Percentiles rank a stretch among this genome's conserved stretches.
These are phyloP conservation scores for Calocybe gangraenosa DNA, from an alignment of 768 basidiomycete species.

Conservation along the genomic window DNA sequence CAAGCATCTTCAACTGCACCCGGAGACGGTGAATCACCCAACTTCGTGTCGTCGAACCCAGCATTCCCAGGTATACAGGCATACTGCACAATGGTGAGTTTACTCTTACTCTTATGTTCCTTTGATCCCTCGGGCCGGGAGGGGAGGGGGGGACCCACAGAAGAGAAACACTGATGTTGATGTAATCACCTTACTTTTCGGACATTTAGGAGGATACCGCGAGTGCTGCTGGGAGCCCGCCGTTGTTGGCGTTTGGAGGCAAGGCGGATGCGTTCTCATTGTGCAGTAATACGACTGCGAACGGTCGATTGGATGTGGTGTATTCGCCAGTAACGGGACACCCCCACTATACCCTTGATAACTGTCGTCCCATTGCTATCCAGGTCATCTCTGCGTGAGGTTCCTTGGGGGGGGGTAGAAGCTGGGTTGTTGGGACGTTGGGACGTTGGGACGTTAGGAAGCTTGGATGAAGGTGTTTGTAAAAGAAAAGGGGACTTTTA, in stretches of 20 bases:
- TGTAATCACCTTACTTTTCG: neutral
- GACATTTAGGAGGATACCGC: conserved; percentile 21
- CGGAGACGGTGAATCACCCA: conserved; percentile 37
- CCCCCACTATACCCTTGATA: conserved; percentile 32
- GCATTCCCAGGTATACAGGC: conserved; percentile 38
- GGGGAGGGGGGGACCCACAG: too few species aligned
- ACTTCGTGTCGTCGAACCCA: conserved; percentile 40
- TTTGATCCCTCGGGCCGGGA: too few species aligned
- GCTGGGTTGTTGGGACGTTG: too few species aligned
- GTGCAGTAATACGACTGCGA: conserved; percentile 37
- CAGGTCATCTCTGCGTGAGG: conserved; percentile 23
- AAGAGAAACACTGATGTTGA: too few species aligned
- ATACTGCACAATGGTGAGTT: conserved; percentile 35
- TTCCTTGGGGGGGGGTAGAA: neutral
- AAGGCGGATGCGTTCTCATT: conserved; percentile 37
- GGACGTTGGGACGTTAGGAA: too few species aligned
- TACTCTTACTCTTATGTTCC: neutral
- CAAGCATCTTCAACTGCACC: conserved; percentile 34
- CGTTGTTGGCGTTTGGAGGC: conserved; percentile 34
- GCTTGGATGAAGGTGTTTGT: too few species aligned
- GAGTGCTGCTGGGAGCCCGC: conserved; percentile 23
- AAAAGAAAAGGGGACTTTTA: too few species aligned
- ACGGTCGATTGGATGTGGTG: conserved; percentile 37
- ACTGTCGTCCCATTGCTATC: conserved; percentile 34
- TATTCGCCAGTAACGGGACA: conserved; percentile 39